A percentile compares a stretch with the other conserved stretches of the same genome.
Conservation (phyloP, 2,329 filamentous ascomycete genomes). For the Fusarium pilosicola region DNA sequence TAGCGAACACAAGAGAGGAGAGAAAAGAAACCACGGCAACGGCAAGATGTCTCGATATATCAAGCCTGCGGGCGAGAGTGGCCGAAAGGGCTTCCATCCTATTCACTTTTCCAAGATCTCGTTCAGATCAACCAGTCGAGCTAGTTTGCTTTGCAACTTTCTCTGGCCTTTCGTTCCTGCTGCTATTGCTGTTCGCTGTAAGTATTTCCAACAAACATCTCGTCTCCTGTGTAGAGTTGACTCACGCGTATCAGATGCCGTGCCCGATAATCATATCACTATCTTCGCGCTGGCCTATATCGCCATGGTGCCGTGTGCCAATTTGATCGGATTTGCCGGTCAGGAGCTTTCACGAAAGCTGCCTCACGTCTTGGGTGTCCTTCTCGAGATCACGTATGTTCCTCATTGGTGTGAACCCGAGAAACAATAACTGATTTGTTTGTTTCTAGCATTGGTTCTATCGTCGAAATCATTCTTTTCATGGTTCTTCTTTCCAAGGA, state of each 20-base stretch:
- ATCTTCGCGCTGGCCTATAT: slow-evolving; percentile 61
- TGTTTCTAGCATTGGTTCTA: slow-evolving; percentile 66
- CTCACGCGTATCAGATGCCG: slow-evolving; percentile 43
- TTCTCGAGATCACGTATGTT: slow-evolving; percentile 66
- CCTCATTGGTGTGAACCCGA: neutral
- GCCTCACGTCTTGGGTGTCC: slow-evolving; percentile 75
- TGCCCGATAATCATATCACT: slow-evolving; percentile 52
- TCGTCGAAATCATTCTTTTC: slow-evolving; percentile 86
- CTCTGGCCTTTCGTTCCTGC: slow-evolving; percentile 62
- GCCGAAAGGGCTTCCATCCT: slow-evolving; percentile 56
- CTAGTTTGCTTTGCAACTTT: slow-evolving; percentile 58
- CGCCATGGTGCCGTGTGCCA: slow-evolving; percentile 63
- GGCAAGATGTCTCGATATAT: slow-evolving; percentile 31
- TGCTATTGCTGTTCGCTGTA: slow-evolving; percentile 56
- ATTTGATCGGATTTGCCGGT: slow-evolving; percentile 60
- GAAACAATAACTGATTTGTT: neutral
- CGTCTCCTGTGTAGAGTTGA: slow-evolving; percentile 4
- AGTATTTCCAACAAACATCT: neutral
- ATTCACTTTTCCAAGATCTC: slow-evolving; percentile 56
- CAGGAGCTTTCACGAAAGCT: slow-evolving; percentile 83
- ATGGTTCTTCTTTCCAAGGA: slow-evolving; percentile 72
- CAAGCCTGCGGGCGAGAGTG: slow-evolving; percentile 55
- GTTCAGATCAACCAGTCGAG: slow-evolving; percentile 56
- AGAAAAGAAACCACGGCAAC: neutral
- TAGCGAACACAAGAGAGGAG: slow-evolving; percentile 23